These are phyloP conservation scores for Agrocybe praecox DNA, from an alignment of 768 basidiomycete species.

Conservation along the genomic window DNA sequence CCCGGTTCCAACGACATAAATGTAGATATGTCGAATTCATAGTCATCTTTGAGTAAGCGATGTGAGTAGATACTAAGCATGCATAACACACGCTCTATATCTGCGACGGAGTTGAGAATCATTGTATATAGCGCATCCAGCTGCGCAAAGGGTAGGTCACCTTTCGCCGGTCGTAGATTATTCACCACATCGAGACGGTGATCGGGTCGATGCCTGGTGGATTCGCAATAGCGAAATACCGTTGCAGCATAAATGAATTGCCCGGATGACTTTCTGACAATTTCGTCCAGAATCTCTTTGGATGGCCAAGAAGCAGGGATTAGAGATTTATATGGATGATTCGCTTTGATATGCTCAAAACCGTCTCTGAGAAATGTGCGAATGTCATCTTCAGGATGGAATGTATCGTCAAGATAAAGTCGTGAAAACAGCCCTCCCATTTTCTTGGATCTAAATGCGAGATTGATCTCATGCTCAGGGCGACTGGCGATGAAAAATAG, in stretches of 20 bases:
- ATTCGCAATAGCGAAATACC: constrained; percentile 12
- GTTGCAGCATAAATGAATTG: constrained; percentile 21
- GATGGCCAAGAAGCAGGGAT: constrained; percentile 14
- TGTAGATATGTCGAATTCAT: neutral
- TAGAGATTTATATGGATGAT: too few species aligned
- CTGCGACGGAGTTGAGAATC: constrained; percentile 3
- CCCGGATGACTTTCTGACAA: constrained; percentile 18
- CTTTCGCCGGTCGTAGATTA: neutral
- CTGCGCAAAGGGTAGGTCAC: constrained; percentile 11
- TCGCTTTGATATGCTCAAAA: too few species aligned
- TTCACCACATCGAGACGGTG: constrained; percentile 15
- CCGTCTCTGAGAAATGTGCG: too few species aligned
- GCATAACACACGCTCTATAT: neutral
- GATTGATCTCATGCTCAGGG: constrained; percentile 3
- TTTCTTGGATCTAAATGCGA: constrained; percentile 4
- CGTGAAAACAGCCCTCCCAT: neutral
- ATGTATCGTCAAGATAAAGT: neutral
- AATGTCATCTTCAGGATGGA: too few species aligned
- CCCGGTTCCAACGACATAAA: too few species aligned
- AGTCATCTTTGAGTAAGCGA: neutral
- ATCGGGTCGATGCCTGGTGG: constrained; percentile 6
- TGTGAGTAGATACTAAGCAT: neutral
- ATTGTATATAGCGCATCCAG: constrained; percentile 16
- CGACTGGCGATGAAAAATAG: constrained; percentile 12
- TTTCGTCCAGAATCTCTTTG: neutral